Percentiles rank a stretch among this genome's conserved stretches.
Evolutionary conservation across 1,139 yeast genomes (phyloP).

Genomic region (Geotrichum candidum): DNA sequence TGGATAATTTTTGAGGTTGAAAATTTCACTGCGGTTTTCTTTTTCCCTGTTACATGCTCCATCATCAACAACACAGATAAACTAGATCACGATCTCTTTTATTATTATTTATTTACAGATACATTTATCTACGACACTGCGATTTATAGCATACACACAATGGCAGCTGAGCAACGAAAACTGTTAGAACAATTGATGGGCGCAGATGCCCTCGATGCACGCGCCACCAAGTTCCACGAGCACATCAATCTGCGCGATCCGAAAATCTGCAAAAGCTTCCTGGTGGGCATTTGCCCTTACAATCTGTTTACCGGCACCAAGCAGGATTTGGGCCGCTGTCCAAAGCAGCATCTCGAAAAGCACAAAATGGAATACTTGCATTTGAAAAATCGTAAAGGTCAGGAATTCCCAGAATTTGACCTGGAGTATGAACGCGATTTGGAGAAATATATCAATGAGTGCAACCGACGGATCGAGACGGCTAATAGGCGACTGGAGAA

Average conservation of each 20-base stretch:
- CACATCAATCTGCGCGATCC: slow-evolving; percentile 48
- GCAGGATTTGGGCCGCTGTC: slow-evolving; percentile 78
- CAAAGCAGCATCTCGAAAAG: slow-evolving; percentile 68
- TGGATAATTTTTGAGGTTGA: background rate
- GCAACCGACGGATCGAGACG: slow-evolving; percentile 57
- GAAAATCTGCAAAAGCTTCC: slow-evolving; percentile 68
- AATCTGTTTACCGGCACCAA: slow-evolving; percentile 80
- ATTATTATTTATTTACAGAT: background rate
- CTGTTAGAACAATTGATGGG: slow-evolving; percentile 83
- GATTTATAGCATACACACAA: slow-evolving; percentile 8
- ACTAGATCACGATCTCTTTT: background rate
- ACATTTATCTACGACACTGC: background rate
- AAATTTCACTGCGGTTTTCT: background rate
- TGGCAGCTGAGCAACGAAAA: slow-evolving; percentile 69
- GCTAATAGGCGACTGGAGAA: slow-evolving; percentile 68
- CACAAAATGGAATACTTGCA: slow-evolving; percentile 65
- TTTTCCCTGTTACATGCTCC: background rate
- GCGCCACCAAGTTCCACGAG: slow-evolving; percentile 29
- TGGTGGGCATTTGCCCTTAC: slow-evolving; percentile 86
- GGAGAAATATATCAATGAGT: slow-evolving; percentile 54
- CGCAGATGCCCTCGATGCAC: slow-evolving; percentile 38
- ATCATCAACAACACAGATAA: background rate
- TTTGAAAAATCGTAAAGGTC: slow-evolving; percentile 49
- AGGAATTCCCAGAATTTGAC: slow-evolving; percentile 61
- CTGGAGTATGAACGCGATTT: slow-evolving; percentile 56